Evolutionary conservation across 129 eudicot species (phyloP), one percentile per base, ranked within the genome.

Genomic region (Logfia minima): DNA sequence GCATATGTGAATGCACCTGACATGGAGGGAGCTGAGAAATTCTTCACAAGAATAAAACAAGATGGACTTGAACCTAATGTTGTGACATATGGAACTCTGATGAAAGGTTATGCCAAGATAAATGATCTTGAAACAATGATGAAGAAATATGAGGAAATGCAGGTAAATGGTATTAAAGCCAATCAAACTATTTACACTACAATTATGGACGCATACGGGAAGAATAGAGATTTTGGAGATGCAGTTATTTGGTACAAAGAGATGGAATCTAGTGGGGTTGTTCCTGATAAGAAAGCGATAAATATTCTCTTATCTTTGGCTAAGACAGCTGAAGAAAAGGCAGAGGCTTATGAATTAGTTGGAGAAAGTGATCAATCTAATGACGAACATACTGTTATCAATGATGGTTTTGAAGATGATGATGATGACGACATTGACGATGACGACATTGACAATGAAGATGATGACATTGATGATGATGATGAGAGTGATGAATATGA

Each of bases 21-120:
- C 68, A 94, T 94, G 97, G 96, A 91, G 32, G 98, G 98, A 79
- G 98, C 98, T 0, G 97, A 91, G 80, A 91, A 86, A 66, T 91
- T 91, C 72, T 94, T 94, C 70, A 89, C 52, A 71, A 85, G 98
- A 83, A 85, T 91, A 67, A 94, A 85, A 52, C 76, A 75, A 19
- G 98, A 91, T 66, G 97, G 93, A 39, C 81, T 94, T n/a, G 77
- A 77, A 78, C 98, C 92, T 29, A 94, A 84, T 26, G 87, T 87
- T 31, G 83, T 94, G 31, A 87, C 97, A 3, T 88, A 89, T 60
- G 98, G 98, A 32, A 94, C 91, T 55, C 80, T 94, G 34, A 84
- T 94, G 9, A 94, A 94, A 82, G 98, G 98, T 23, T 94, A 94
- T 71, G 98, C 96, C 5, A 87, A 84, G 66, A 48, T 21, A 14